Base-by-base conservation (phyloP, 176 grass and related monocot genomes). In the Saccharum officinarum region DNA sequence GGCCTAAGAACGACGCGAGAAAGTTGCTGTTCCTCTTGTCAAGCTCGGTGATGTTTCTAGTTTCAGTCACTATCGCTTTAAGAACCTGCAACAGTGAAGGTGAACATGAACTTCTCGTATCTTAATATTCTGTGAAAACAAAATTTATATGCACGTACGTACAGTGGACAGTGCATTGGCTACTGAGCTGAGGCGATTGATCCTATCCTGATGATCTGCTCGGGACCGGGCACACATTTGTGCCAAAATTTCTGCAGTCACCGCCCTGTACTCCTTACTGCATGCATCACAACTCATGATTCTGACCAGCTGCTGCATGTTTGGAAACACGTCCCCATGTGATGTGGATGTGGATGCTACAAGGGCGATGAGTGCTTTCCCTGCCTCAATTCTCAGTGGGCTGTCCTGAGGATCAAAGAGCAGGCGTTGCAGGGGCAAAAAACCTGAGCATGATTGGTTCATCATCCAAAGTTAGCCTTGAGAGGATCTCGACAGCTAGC, bases 391-490 rank as follows among this genome's bases (percentile, higher is more conserved):
- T 20, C 34, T 4, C 34, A 69, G 66, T 18, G 3, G 66, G 66
- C 0, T 20, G 33, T 44, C 42, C 10, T 10, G 15, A 52, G 5
- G 14, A 37, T 6, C 6, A 38, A 59, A 0, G 54, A 37, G 66
- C 20, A 69, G 15, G 1, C 1, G 0, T 7, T 0, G 6, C 33
- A 69, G 66, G 15, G 7, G 1, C 15, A 69, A 6, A 20, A 38
- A 38, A 69, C 6, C 3, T 2, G 11, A 0, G 1, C 41, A 6
- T 28, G 2, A 0, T 46, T 25, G 1, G 0, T 15, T 8, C 6
- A 12, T 8, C 6, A 12, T 22, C 39, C 40, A 72, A 72, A 72
- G 4, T 15, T 26, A 72, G 41, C 40, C 69, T 72, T 3, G 12
- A 14, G 11, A 72, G n/a, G 41, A 73, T 73, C 8, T 73, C 14